These are phyloP conservation scores for Aspergillus campestris DNA, from an alignment of 495 filamentous ascomycete species.

Conservation along the genomic window DNA sequence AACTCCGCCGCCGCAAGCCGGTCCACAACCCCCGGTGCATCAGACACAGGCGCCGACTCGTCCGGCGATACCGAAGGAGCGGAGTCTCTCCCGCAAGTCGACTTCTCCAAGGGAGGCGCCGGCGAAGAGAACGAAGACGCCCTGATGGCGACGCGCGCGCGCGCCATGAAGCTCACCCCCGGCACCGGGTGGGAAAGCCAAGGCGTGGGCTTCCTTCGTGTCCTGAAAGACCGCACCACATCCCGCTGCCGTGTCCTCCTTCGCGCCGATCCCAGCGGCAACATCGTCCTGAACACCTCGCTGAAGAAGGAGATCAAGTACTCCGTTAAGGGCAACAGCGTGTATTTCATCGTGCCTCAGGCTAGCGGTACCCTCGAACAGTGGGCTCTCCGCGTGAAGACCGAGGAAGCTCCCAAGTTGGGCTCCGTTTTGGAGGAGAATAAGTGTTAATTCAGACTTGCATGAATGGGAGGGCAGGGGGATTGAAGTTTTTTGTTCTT, in stretches of 20 bases:
- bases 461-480: too few species aligned
- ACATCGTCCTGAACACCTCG: slow-evolving; percentile 57
- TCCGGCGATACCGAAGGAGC: slow-evolving; percentile 45
- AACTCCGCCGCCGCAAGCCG: slow-evolving; percentile 23
- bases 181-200: slow-evolving; percentile 44
- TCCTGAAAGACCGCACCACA: slow-evolving; percentile 60
- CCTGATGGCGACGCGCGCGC: slow-evolving; percentile 53
- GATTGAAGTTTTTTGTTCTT: too few species aligned
- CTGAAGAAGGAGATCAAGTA: slow-evolving; percentile 53
- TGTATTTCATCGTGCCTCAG: slow-evolving; percentile 47
- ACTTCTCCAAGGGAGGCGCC: slow-evolving; percentile 51
- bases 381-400: slow-evolving; percentile 58
- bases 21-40: slow-evolving; percentile 39
- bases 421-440: slow-evolving; percentile 13
- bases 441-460: slow-evolving; percentile 5
- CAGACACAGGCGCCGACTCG: slow-evolving; percentile 53
- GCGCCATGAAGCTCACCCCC: slow-evolving; percentile 45
- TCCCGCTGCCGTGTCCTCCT: slow-evolving; percentile 55
- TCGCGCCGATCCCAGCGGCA: slow-evolving; percentile 60
- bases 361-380: slow-evolving; percentile 46
- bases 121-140: slow-evolving; percentile 66
- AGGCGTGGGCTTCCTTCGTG: slow-evolving; percentile 55
- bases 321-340: slow-evolving; percentile 41
- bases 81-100: slow-evolving; percentile 44
- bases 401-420: slow-evolving; percentile 22